A percentile compares a stretch with the other conserved stretches of the same genome.
Evolutionary conservation across 495 filamentous ascomycete species (phyloP).

Genomic region (Hypoxylon lienhwacheense): DNA sequence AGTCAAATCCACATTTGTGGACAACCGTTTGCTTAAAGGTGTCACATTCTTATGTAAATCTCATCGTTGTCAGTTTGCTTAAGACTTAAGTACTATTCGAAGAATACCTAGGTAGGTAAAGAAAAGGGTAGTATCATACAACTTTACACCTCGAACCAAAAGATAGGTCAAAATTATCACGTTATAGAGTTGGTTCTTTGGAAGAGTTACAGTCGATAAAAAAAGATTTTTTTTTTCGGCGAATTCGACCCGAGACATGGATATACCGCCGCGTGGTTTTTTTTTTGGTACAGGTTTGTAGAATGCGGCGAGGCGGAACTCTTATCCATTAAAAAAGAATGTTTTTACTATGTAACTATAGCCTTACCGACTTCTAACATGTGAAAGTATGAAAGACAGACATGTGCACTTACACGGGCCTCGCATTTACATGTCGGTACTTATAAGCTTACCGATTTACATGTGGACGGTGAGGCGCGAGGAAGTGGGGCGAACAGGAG

Average conservation of each 20-base stretch:
- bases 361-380: background rate
- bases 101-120: background rate
- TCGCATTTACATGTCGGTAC: background rate
- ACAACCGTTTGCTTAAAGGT: slow-evolving; percentile 1
- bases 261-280: slow-evolving; percentile 1
- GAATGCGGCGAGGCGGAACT: background rate
- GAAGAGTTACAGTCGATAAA: no score
- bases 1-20: slow-evolving; percentile 2
- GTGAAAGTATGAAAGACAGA: background rate
- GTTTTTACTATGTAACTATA: no score
- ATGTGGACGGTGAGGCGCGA: no score
- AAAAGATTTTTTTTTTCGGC: background rate
- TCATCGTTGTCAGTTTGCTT: background rate
- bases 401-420: background rate
- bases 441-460: no score
- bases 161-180: no score
- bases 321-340: no score
- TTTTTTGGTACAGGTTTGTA: background rate
- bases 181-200: background rate
- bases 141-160: no score
- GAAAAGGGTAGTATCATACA: background rate
- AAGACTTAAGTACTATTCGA: background rate
- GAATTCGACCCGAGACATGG: background rate
- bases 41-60: background rate
- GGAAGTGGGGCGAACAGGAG: no score